phyloP scores from a whole-genome alignment of 768 basidiomycete species.

The Mycena indigotica region DNA sequence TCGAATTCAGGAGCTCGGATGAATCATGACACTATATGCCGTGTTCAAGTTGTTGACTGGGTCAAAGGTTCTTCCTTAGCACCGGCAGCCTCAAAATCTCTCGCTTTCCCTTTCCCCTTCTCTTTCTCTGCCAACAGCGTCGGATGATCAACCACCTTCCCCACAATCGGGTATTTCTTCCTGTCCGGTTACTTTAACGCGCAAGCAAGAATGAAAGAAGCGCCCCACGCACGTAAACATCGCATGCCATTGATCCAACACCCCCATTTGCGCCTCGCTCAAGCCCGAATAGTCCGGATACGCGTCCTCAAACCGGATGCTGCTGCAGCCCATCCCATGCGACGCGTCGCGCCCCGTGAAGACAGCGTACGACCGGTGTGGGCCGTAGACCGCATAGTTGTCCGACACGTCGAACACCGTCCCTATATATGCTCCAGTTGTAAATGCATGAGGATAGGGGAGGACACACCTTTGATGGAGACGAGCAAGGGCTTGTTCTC shows the following conservation, averaged over 20 bases:
- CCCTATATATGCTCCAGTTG: background rate
- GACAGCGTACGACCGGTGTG: background rate
- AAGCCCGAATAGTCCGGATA: background rate
- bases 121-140: background rate
- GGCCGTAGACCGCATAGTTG: background rate
- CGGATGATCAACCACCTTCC: background rate
- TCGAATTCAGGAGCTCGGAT: no score
- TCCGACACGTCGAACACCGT: background rate
- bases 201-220: background rate
- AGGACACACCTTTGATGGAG: background rate
- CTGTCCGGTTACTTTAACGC: background rate
- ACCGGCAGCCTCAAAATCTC: no score
- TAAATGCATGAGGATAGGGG: background rate
- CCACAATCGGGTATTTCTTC: background rate
- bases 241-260: background rate
- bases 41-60: no score
- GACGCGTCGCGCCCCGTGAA: background rate
- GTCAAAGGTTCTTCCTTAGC: no score
- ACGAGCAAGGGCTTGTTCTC: background rate
- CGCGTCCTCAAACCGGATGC: background rate
- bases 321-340: background rate
- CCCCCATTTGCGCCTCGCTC: background rate
- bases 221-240: background rate
- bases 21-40: no score
- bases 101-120: background rate